Percentiles rank a stretch among this genome's conserved stretches.
These are phyloP conservation scores for Chrysanthemum lavandulifolium DNA, from an alignment of 129 eudicot genomes.

Conservation along the genomic window DNA sequence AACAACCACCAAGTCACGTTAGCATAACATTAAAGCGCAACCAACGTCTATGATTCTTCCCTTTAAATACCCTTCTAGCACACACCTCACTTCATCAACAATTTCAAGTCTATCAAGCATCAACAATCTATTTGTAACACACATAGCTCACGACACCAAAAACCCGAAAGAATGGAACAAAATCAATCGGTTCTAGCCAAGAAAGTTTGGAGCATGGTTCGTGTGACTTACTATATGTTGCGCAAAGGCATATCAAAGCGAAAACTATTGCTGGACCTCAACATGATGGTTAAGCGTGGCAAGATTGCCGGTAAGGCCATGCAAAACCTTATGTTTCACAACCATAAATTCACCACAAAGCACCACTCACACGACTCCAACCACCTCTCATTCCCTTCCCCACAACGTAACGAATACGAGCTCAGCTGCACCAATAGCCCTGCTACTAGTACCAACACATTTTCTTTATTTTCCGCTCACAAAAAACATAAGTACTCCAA, in stretches of 20 bases:
- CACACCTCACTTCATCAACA: slow-evolving; percentile 12
- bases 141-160: too few relatives aligned
- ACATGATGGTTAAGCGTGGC: slow-evolving; percentile 60
- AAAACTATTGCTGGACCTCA: slow-evolving; percentile 50
- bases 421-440: slow-evolving; percentile 47
- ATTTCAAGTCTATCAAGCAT: background rate
- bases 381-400: background rate
- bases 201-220: slow-evolving; percentile 45
- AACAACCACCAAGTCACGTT: slow-evolving; percentile 17
- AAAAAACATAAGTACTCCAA: background rate
- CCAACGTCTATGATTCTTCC: background rate
- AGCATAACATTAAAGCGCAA: slow-evolving; percentile 28
- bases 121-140: too few relatives aligned
- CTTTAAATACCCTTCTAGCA: slow-evolving; percentile 19
- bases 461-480: too few relatives aligned
- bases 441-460: background rate
- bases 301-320: slow-evolving; percentile 57
- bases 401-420: slow-evolving; percentile 26
- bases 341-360: slow-evolving; percentile 37
- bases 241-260: slow-evolving; percentile 53
- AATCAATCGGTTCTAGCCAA: slow-evolving; percentile 47
- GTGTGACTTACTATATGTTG: slow-evolving; percentile 50
- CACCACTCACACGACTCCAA: slow-evolving; percentile 8
- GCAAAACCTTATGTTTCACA: slow-evolving; percentile 58
- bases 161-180: slow-evolving; percentile 47